Percentiles rank a stretch among this genome's conserved stretches.
Evolutionary conservation across 2,329 filamentous ascomycete species (phyloP).

Genomic region (Curvularia sp.): DNA sequence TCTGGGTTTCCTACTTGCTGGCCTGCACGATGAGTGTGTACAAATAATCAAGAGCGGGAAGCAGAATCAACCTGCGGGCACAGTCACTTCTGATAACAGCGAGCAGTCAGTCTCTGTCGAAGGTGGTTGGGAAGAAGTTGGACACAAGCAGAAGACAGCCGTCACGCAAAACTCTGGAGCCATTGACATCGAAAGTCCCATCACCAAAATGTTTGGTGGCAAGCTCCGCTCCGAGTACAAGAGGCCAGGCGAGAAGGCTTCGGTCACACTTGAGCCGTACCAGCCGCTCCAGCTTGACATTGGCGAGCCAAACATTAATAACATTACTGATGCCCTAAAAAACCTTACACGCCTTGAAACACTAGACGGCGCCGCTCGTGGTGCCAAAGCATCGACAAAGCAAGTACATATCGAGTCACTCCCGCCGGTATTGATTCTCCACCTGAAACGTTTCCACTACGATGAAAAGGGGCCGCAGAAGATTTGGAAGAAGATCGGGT

Average conservation of each 20-base stretch:
- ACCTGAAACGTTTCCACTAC: conserved; percentile 97
- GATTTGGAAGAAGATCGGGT: conserved; percentile 98
- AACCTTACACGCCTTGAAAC: conserved; percentile 83
- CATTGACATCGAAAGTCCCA: conserved; percentile 75
- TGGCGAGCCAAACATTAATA: conserved; percentile 82
- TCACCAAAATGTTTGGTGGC: conserved; percentile 94
- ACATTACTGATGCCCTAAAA: conserved; percentile 89
- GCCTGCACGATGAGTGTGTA: conserved; percentile 90
- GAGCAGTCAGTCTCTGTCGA: conserved; percentile 57
- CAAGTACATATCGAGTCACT: conserved; percentile 93
- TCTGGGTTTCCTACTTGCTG: conserved; percentile 88
- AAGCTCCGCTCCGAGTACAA: conserved; percentile 88
- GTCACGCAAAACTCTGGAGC: conserved; percentile 85
- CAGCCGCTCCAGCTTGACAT: conserved; percentile 96
- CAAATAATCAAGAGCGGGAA: conserved; percentile 70
- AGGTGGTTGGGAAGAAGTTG: conserved; percentile 92
- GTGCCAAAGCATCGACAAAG: conserved; percentile 82
- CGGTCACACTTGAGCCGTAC: conserved; percentile 91
- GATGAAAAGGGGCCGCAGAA: conserved; percentile 91
- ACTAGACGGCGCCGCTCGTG: conserved; percentile 80
- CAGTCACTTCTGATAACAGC: conserved; percentile 53
- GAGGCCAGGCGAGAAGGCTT: conserved; percentile 85
- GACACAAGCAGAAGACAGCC: conserved; percentile 85
- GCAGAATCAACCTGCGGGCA: conserved; percentile 36
- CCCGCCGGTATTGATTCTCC: conserved; percentile 89